These are phyloP conservation scores for Colletotrichum agaves DNA, from an alignment of 2,329 filamentous ascomycete species.

Conservation along the genomic window DNA sequence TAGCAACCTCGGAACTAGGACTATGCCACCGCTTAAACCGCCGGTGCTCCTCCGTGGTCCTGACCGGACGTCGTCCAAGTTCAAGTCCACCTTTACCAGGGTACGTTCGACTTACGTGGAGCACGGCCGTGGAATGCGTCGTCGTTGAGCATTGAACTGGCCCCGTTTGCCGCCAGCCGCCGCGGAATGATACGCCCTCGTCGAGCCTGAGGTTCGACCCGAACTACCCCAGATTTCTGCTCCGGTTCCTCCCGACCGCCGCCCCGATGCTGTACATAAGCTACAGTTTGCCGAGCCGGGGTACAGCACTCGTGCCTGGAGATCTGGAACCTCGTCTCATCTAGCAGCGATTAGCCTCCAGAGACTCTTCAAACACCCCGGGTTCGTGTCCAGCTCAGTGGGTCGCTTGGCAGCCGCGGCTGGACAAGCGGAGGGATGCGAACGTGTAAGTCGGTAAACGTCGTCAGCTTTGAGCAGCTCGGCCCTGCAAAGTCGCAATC, in stretches of 20 bases:
- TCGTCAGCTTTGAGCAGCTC: constrained; percentile 13
- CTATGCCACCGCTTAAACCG: constrained; percentile 14
- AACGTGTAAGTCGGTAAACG: constrained; percentile 26
- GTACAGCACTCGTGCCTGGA: constrained; percentile 35
- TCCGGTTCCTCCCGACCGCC: constrained; percentile 37
- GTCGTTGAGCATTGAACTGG: constrained; percentile 25
- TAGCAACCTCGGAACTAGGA: constrained; percentile 1
- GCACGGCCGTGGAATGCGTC: constrained; percentile 24
- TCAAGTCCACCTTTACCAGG: constrained; percentile 29
- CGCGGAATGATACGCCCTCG: constrained; percentile 36
- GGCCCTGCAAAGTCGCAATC: constrained; percentile 4
- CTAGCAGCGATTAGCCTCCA: constrained; percentile 29
- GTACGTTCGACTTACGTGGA: constrained; percentile 29
- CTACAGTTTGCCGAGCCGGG: constrained; percentile 34
- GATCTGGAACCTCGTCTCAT: constrained; percentile 35
- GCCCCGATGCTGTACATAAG: constrained; percentile 34
- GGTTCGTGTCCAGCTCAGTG: constrained; percentile 22
- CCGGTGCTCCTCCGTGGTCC: constrained; percentile 2
- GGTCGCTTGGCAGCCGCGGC: constrained; percentile 23
- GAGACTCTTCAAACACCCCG: constrained; percentile 22
- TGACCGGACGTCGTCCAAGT: constrained; percentile 5
- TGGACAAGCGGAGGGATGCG: constrained; percentile 9
- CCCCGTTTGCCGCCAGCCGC: constrained; percentile 35
- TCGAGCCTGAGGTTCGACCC: constrained; percentile 37
- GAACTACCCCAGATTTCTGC: constrained; percentile 37